Conservation (phyloP, 768 basidiomycete species). For the Trametes gibbosa region DNA sequence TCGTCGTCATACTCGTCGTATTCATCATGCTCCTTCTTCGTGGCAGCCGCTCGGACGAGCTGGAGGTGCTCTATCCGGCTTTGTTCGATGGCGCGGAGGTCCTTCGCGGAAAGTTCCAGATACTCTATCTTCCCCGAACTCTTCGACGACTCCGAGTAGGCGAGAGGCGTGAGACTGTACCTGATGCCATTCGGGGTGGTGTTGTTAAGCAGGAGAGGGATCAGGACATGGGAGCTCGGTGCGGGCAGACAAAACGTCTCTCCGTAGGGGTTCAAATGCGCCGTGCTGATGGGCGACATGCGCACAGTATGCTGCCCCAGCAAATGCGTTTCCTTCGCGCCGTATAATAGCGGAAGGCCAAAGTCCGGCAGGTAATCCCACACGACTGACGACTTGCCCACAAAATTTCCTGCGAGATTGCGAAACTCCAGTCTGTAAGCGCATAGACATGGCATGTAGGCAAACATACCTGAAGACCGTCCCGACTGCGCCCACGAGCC, state of each 20-base stretch:
- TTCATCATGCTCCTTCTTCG: constrained; percentile 40
- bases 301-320: constrained; percentile 89
- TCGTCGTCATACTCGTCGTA: constrained; percentile 76
- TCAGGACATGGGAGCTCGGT: constrained; percentile 51
- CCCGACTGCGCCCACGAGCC: constrained; percentile 23
- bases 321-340: constrained; percentile 54
- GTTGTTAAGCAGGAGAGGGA: constrained; percentile 90
- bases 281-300: constrained; percentile 92
- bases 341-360: constrained; percentile 49
- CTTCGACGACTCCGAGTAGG: constrained; percentile 38
- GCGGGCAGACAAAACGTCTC: constrained; percentile 72
- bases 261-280: constrained; percentile 76
- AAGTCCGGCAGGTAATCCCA: constrained; percentile 47
- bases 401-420: constrained; percentile 11
- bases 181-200: constrained; percentile 68
- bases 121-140: constrained; percentile 46
- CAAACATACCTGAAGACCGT: constrained; percentile 33
- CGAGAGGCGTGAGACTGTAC: constrained; percentile 74
- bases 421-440: too few species aligned
- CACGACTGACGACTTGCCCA: constrained; percentile 39
- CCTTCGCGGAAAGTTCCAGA: constrained; percentile 56
- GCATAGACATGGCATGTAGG: too few species aligned
- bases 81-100: constrained; percentile 66
- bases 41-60: constrained; percentile 37
- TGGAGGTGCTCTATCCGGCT: constrained; percentile 52